Base-by-base conservation (phyloP, 805 yeast species). In the Saccharomycopsis sp. region DNA sequence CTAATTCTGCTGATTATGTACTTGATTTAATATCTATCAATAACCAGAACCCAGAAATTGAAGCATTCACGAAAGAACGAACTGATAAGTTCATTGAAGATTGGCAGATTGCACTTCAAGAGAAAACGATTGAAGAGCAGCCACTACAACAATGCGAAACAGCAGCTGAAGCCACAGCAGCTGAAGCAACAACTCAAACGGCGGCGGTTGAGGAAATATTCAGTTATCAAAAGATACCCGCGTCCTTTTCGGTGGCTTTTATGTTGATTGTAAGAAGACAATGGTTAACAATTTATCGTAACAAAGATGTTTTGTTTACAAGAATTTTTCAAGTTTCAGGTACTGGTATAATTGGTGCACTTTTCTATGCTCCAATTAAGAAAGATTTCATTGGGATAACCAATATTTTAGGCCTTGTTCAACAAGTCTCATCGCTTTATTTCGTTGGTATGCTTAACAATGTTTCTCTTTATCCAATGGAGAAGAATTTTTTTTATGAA, bases 401-500 rank as follows among this genome's bases (percentile, higher is more conserved):
- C 46, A 76, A 85, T 59, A 65, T 94, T 52, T 61, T 87, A 14
- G 95, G 95, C 2, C 63, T 86, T 40, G 71, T 82, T 2, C 95
- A 87, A 59, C 85, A 84, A 56, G 72, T 81, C 2, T 65, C 81
- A 19, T 78, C 86, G 24, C 59, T 86, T 41, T 86, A 82, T 56
- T 87, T 79, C 58, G 78, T 79, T 39, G 96, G 96, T 1, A 75
- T 86, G 72, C 69, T 87, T 44, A 84, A 81, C 54, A 86, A 85
- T 59, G 67, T 86, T 56, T 74, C 89, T 1, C 69, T 83, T 13
- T 87, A 81, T 57, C 94, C 95, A 2, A 60, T 64, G 11, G 93
- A 85, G 54, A 66, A 89, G 50, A 72, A 80, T 53, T 74, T 80
- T 37, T 87, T 87, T 57, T 85, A 84, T 59, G 83, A 82, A 48